phyloP scores from a whole-genome alignment of 1,284 basidiomycete species.

The Ceratobasidium sp. region DNA sequence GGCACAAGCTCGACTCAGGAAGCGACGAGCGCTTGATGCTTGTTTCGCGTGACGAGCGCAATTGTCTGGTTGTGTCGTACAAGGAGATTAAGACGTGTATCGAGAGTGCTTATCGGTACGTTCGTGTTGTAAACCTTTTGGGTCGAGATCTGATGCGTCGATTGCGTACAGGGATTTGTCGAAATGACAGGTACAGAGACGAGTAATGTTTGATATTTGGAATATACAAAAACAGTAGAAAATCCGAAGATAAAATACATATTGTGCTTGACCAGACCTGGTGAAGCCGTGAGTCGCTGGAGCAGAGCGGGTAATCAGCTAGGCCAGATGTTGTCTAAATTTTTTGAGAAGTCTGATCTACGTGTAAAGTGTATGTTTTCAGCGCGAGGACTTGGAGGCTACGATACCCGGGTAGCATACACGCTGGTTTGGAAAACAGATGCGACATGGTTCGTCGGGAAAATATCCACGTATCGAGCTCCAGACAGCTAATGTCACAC shows the following conservation, averaged over 20 bases:
- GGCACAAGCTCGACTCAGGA: neutral
- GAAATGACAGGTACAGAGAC: neutral
- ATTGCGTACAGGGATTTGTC: constrained; percentile 18
- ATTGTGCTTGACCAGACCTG: neutral
- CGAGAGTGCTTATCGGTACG: constrained; percentile 77
- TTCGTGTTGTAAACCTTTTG: constrained; percentile 33
- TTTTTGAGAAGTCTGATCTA: too few species aligned
- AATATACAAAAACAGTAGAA: constrained; percentile 45
- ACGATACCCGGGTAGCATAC: too few species aligned
- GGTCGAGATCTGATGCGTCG: neutral
- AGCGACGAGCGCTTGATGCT: too few species aligned
- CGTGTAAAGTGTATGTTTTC: too few species aligned
- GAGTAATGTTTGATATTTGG: neutral
- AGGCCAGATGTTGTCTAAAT: too few species aligned
- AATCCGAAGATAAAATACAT: neutral
- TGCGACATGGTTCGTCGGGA: too few species aligned
- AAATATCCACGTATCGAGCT: too few species aligned
- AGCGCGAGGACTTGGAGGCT: too few species aligned
- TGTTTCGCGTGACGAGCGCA: constrained; percentile 93
- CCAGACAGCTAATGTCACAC: too few species aligned
- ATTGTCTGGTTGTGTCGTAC: constrained; percentile 95
- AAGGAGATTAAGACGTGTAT: constrained; percentile 90
- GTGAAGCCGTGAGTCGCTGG: neutral
- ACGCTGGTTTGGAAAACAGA: too few species aligned
- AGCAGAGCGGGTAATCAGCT: too few species aligned